A percentile compares a stretch with the other conserved stretches of the same genome.
phyloP scores from a whole-genome alignment of 2,329 filamentous ascomycete species.

The Stagonosporopsis vannaccii region DNA sequence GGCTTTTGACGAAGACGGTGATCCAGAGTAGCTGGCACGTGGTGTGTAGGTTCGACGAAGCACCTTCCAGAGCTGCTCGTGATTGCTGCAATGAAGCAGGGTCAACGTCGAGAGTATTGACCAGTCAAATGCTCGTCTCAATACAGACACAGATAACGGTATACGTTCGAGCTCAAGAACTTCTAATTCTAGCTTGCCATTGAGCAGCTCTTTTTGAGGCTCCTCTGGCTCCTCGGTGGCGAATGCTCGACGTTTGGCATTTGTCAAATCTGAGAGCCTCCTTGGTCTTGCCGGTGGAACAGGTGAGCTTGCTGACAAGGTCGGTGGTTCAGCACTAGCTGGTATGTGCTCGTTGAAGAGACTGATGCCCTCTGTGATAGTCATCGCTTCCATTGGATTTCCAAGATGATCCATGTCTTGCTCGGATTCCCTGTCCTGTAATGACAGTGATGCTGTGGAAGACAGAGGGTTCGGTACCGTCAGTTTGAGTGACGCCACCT shows the following conservation, averaged over 20 bases:
- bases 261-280: slow-evolving; percentile 4
- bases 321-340: slow-evolving; percentile 13
- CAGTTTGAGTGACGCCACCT: slow-evolving; percentile 30
- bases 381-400: slow-evolving; percentile 32
- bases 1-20: slow-evolving; percentile 46
- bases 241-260: slow-evolving; percentile 6
- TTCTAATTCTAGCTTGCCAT: slow-evolving; percentile 71
- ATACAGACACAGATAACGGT: slow-evolving; percentile 73
- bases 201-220: slow-evolving; percentile 51
- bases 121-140: slow-evolving; percentile 78
- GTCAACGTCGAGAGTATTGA: slow-evolving; percentile 74
- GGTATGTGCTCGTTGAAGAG: slow-evolving; percentile 29
- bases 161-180: slow-evolving; percentile 78
- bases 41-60: slow-evolving; percentile 64
- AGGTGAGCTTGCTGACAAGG: slow-evolving; percentile 9
- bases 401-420: slow-evolving; percentile 38
- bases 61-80: slow-evolving; percentile 78
- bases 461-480: slow-evolving; percentile 24
- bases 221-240: slow-evolving; percentile 11
- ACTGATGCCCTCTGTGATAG: slow-evolving; percentile 36
- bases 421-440: slow-evolving; percentile 42
- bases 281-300: background rate
- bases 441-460: slow-evolving; percentile 26
- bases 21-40: slow-evolving; percentile 41
- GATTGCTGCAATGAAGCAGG: slow-evolving; percentile 74